These are phyloP conservation scores for Termitomyces sp. DNA, from an alignment of 768 basidiomycete species.

Conservation along the genomic window DNA sequence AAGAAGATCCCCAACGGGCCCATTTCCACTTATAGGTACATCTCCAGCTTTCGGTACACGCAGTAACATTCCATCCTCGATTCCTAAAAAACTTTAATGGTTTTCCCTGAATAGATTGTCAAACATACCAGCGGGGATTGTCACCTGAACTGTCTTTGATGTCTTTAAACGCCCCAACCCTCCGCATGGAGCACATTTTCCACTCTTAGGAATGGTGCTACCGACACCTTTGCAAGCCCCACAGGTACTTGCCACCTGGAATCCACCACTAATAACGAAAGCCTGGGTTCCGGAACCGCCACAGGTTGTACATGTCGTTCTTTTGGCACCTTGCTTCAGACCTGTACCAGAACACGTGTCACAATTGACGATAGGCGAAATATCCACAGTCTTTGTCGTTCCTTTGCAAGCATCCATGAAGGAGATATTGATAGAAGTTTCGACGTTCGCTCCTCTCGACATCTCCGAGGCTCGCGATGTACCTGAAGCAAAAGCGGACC, in stretches of 20 bases:
- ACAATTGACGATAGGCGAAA: slow-evolving; percentile 82
- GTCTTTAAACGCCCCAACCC: slow-evolving; percentile 87
- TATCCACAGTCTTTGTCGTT: slow-evolving; percentile 63
- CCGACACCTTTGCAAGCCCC: slow-evolving; percentile 77
- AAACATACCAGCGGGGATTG: slow-evolving; percentile 77
- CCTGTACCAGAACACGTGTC: slow-evolving; percentile 81
- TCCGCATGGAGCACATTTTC: slow-evolving; percentile 74
- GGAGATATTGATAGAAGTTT: slow-evolving; percentile 64
- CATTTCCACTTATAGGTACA: slow-evolving; percentile 74
- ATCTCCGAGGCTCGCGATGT: slow-evolving; percentile 37
- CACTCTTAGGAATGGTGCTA: slow-evolving; percentile 67
- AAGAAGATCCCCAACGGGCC: slow-evolving; percentile 77
- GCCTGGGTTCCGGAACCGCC: slow-evolving; percentile 84
- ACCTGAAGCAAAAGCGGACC: slow-evolving; percentile 48
- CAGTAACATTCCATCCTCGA: slow-evolving; percentile 93
- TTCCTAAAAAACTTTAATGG: slow-evolving; percentile 42
- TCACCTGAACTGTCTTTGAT: slow-evolving; percentile 71
- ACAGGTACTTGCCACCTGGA: slow-evolving; percentile 96
- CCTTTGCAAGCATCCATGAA: slow-evolving; percentile 98
- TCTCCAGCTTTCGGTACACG: slow-evolving; percentile 80
- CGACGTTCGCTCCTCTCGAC: slow-evolving; percentile 75
- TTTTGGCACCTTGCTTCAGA: slow-evolving; percentile 80
- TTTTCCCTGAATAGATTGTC: neutral
- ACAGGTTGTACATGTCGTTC: slow-evolving; percentile 74
- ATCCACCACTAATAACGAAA: slow-evolving; percentile 87